Conservation (phyloP, 2,329 filamentous ascomycete genomes). For the Botryotinia convoluta region DNA sequence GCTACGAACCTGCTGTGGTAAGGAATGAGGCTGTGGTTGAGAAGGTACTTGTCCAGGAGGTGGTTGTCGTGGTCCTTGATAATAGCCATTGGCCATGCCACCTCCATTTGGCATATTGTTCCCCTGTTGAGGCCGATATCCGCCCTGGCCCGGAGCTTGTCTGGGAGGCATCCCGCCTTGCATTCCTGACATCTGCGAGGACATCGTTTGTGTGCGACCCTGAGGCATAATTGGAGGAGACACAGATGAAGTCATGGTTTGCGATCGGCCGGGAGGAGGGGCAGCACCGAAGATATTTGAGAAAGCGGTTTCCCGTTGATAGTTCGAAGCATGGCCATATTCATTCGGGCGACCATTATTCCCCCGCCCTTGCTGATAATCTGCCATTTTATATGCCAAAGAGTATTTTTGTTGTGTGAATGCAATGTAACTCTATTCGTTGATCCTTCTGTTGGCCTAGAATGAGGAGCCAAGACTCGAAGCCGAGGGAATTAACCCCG, state of each 20-base stretch:
- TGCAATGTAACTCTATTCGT: slow-evolving; percentile 10
- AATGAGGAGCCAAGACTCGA: slow-evolving; percentile 26
- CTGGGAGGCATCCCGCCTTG: slow-evolving; percentile 45
- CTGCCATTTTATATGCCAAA: slow-evolving; percentile 47
- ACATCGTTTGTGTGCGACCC: slow-evolving; percentile 79
- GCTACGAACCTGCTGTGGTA: slow-evolving; percentile 58
- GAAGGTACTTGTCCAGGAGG: slow-evolving; percentile 37
- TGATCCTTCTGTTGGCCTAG: slow-evolving; percentile 15
- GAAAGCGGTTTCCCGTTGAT: slow-evolving; percentile 90
- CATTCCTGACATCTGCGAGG: slow-evolving; percentile 38
- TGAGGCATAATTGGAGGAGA: slow-evolving; percentile 54
- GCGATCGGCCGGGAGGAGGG: slow-evolving; percentile 83
- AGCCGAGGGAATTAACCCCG: slow-evolving; percentile 33
- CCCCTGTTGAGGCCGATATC: slow-evolving; percentile 27
- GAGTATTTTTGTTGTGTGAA: slow-evolving; percentile 14
- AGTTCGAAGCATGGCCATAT: slow-evolving; percentile 49
- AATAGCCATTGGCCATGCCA: slow-evolving; percentile 49
- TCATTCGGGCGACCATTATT: slow-evolving; percentile 46
- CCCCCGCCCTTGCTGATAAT: slow-evolving; percentile 60
- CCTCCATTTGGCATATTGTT: slow-evolving; percentile 28
- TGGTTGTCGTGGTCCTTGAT: slow-evolving; percentile 44
- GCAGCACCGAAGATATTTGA: slow-evolving; percentile 91
- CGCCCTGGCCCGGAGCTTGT: slow-evolving; percentile 48
- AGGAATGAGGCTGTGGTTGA: slow-evolving; percentile 55
- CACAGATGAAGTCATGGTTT: slow-evolving; percentile 87